phyloP scores from a whole-genome alignment of 2,329 filamentous ascomycete genomes.

The Trichoderma sp. region DNA sequence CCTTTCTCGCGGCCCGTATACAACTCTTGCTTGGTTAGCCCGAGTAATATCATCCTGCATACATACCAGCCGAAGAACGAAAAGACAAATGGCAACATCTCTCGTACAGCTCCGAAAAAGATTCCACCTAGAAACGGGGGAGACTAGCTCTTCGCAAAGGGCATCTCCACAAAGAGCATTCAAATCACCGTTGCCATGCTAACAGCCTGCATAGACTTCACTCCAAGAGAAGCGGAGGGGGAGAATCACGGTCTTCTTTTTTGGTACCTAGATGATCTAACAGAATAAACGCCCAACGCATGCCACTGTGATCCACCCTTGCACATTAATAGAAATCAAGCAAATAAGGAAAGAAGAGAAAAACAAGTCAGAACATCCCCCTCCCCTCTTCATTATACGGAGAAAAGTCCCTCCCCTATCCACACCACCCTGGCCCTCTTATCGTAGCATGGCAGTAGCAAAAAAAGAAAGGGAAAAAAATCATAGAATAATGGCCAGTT shows the following conservation, averaged over 20 bases:
- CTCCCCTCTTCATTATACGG: neutral
- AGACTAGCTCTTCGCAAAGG: too few relatives aligned
- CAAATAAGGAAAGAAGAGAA: neutral
- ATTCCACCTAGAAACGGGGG: neutral
- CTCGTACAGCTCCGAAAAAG: neutral
- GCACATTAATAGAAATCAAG: slow-evolving; percentile 8
- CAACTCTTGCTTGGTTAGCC: neutral
- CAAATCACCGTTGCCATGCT: neutral
- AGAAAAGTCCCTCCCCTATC: neutral
- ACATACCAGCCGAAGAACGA: neutral
- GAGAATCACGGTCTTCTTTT: neutral
- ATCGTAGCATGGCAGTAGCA: neutral
- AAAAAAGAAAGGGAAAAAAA: neutral
- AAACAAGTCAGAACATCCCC: too few relatives aligned
- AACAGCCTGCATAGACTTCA: neutral
- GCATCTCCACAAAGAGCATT: neutral
- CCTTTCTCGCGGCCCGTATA: neutral
- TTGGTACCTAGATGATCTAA: slow-evolving; percentile 2
- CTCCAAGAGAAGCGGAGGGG: neutral
- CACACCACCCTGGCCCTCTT: neutral
- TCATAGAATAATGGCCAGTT: slow-evolving; percentile 80
- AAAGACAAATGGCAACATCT: neutral
- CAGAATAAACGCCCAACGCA: slow-evolving; percentile 12
- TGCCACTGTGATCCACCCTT: slow-evolving; percentile 13
- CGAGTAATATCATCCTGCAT: neutral